phyloP scores from a whole-genome alignment of 1,284 basidiomycete genomes.

The Termitomyces sp. region DNA sequence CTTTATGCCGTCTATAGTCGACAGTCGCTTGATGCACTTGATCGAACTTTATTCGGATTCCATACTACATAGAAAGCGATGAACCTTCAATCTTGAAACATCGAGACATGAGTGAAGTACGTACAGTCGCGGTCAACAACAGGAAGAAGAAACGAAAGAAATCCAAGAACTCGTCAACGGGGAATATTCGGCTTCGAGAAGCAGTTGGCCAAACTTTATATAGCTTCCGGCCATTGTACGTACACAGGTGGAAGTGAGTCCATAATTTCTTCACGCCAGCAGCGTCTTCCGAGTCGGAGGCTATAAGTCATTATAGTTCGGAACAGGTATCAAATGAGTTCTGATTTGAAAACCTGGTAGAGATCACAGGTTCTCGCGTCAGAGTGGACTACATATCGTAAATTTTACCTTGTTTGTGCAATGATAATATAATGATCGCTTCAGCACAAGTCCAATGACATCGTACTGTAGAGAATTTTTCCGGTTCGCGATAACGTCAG shows the following conservation, averaged over 20 bases:
- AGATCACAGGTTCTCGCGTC: too few relatives aligned
- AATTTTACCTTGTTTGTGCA: constrained; percentile 11
- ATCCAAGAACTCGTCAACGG: background rate
- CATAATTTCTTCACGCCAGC: background rate
- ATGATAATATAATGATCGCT: background rate
- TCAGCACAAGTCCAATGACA: constrained; percentile 12
- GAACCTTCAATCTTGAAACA: background rate
- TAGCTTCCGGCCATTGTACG: background rate
- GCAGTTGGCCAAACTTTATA: background rate
- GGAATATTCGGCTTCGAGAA: background rate
- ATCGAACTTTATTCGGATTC: background rate
- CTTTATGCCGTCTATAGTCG: background rate
- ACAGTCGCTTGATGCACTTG: background rate
- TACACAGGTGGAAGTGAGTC: background rate
- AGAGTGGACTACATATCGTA: too few relatives aligned
- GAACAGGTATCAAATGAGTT: background rate
- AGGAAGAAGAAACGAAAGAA: background rate
- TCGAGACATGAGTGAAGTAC: background rate
- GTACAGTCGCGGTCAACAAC: background rate
- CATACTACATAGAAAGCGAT: background rate
- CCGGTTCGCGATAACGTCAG: constrained; percentile 12
- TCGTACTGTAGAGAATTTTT: constrained; percentile 7
- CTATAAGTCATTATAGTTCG: background rate
- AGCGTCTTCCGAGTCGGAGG: background rate
- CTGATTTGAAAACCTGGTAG: background rate